phyloP scores from a whole-genome alignment of 1,139 yeast species.

The Magnusiomyces sp. region DNA sequence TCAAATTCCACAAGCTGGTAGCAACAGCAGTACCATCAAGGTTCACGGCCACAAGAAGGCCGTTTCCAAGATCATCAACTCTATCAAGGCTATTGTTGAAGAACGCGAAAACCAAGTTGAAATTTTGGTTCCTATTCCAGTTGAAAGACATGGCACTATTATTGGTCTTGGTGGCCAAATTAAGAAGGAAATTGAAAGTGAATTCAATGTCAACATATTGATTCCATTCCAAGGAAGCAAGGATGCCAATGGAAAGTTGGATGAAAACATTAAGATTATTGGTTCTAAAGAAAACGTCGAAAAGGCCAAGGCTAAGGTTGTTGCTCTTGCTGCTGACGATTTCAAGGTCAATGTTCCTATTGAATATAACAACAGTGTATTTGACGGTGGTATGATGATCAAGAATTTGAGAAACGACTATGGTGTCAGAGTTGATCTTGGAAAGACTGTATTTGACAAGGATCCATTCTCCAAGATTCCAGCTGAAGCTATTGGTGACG shows the following conservation, averaged over 20 bases:
- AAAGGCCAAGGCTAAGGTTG: slow-evolving; percentile 29
- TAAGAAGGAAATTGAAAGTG: slow-evolving; percentile 66
- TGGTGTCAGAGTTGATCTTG: slow-evolving; percentile 58
- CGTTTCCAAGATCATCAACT: slow-evolving; percentile 61
- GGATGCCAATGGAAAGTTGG: slow-evolving; percentile 38
- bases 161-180: slow-evolving; percentile 78
- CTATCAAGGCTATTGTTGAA: slow-evolving; percentile 55
- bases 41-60: slow-evolving; percentile 69
- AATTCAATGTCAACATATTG: slow-evolving; percentile 52
- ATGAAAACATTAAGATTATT: slow-evolving; percentile 29
- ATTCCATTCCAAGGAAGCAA: slow-evolving; percentile 52
- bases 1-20: slow-evolving; percentile 66
- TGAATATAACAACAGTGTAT: slow-evolving; percentile 48
- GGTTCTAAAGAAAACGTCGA: slow-evolving; percentile 30
- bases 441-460: slow-evolving; percentile 27
- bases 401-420: slow-evolving; percentile 48
- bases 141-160: slow-evolving; percentile 65
- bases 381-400: slow-evolving; percentile 61
- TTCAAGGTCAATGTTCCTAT: slow-evolving; percentile 48
- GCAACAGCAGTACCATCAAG: slow-evolving; percentile 49
- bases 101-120: slow-evolving; percentile 56
- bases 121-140: slow-evolving; percentile 53
- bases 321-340: slow-evolving; percentile 32
- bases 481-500: slow-evolving; percentile 40
- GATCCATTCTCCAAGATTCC: slow-evolving; percentile 31